A percentile compares a stretch with the other conserved stretches of the same genome.
phyloP scores from a whole-genome alignment of 768 basidiomycete genomes.

The Holtermannia corniformis region DNA sequence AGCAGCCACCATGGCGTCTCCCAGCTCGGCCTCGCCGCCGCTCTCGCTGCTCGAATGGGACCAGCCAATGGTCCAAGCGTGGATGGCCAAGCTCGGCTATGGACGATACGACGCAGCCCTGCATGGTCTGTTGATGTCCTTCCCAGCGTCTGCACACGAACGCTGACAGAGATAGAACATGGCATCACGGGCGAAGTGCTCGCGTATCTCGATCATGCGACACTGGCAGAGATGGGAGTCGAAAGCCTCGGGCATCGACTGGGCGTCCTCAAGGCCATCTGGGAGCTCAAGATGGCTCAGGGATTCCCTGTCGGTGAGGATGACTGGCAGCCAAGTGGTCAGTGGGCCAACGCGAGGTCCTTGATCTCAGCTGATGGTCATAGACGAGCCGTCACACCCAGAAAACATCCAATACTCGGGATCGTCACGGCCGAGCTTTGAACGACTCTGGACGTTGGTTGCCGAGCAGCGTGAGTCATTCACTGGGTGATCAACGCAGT shows the following conservation, averaged over 20 bases:
- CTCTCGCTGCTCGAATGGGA: slow-evolving; percentile 41
- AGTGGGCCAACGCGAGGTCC: neutral
- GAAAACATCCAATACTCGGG: slow-evolving; percentile 9
- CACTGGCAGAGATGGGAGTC: slow-evolving; percentile 77
- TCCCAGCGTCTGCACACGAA: neutral
- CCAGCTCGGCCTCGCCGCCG: too few relatives aligned
- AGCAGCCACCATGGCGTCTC: too few relatives aligned
- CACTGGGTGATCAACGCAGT: neutral
- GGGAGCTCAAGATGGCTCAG: slow-evolving; percentile 74
- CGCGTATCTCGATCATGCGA: slow-evolving; percentile 69
- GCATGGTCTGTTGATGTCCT: slow-evolving; percentile 50
- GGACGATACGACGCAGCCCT: slow-evolving; percentile 77
- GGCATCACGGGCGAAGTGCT: slow-evolving; percentile 86
- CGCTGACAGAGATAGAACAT: slow-evolving; percentile 55
- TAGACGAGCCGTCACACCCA: neutral
- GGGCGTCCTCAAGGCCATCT: slow-evolving; percentile 83
- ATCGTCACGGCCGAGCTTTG: slow-evolving; percentile 7
- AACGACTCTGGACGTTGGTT: slow-evolving; percentile 28
- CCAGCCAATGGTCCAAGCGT: slow-evolving; percentile 55
- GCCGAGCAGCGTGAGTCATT: slow-evolving; percentile 31
- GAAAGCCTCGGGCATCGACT: slow-evolving; percentile 84
- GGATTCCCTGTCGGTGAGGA: slow-evolving; percentile 47
- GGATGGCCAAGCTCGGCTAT: slow-evolving; percentile 66
- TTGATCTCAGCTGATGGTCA: neutral
- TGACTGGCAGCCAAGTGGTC: slow-evolving; percentile 34